These are phyloP conservation scores for Mycotypha africana DNA, from an alignment of 371 early-diverging fungal species.

Conservation along the genomic window DNA sequence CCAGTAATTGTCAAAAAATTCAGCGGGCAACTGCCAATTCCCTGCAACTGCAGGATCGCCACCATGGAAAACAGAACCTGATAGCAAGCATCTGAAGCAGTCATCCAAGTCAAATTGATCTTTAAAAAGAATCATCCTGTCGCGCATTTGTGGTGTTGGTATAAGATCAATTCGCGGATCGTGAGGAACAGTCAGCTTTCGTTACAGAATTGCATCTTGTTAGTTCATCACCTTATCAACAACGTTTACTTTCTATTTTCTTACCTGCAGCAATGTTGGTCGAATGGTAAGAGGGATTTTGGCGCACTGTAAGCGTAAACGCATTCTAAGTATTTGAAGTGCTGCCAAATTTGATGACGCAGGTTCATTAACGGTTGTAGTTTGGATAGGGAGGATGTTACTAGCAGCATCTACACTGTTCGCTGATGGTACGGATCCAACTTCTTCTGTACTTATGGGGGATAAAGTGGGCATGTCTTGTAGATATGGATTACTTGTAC, in stretches of 20 bases:
- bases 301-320: constrained; percentile 28
- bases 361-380: constrained; percentile 7
- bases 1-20: constrained; percentile 50
- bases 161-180: constrained; percentile 53
- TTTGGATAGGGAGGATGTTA: too few relatives aligned
- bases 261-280: constrained; percentile 3
- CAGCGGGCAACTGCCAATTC: constrained; percentile 47
- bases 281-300: neutral
- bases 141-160: constrained; percentile 48
- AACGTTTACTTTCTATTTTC: too few relatives aligned
- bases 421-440: neutral
- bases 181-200: constrained; percentile 44
- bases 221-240: too few relatives aligned
- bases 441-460: neutral
- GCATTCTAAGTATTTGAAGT: constrained; percentile 36
- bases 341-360: constrained; percentile 33
- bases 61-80: constrained; percentile 41
- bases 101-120: constrained; percentile 48
- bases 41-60: constrained; percentile 45
- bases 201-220: too few relatives aligned
- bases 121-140: constrained; percentile 51
- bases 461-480: constrained; percentile 7
- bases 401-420: too few relatives aligned
- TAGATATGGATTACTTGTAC: too few relatives aligned
- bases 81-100: constrained; percentile 37